Evolutionary conservation across 352 stramenopile species (phyloP), one percentile per base, ranked within the genome.

Genomic region (Albugo laibachii): DNA sequence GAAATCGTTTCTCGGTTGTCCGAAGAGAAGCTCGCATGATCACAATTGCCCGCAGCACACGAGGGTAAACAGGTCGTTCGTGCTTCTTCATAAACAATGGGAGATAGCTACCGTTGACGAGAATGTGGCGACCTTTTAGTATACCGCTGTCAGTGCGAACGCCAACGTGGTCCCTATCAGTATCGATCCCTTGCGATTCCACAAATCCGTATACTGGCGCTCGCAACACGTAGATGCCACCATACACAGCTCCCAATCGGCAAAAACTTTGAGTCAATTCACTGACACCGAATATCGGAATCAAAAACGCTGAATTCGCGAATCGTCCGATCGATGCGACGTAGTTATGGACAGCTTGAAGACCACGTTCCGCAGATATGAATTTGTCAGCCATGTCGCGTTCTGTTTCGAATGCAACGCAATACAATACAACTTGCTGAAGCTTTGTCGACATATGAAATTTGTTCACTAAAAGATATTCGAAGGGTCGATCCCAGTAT

Each of bases 251-350:
- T 41, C 69, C 70, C 18, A 93, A 52, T 0, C 80, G 71, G 60
- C 82, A 92, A 55, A 94, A 94, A 39, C 70, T 83, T 62, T 93
- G 82, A 1, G 77, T 64, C 21, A 94, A 58, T 60, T 94, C 82
- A 19, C 78, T 80, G 14, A 88, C 66, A 13, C 82, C 82, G 41
- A 91, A 94, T 16, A 91, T 52, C 20, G 82, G 75, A 1, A 70
- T 59, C 13, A 94, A 53, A 53, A 92, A 93, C 0, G 80, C 79
- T 10, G 81, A 92, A 21, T 69, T 64, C 15, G 80, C 80, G 58
- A 93, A 94, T 5, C 78, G 69, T 6, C 82, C 82, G 18, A 94
- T 81, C 2, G 76, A 84, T 31, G 73, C 59, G 21, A 88, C 61
- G 19, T 81, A 81, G 12, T 58, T 56, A 44, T 77, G 78, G 11